Conservation (phyloP, 2,329 filamentous ascomycete genomes). For the Chrysoporthe deuterocubensis region DNA sequence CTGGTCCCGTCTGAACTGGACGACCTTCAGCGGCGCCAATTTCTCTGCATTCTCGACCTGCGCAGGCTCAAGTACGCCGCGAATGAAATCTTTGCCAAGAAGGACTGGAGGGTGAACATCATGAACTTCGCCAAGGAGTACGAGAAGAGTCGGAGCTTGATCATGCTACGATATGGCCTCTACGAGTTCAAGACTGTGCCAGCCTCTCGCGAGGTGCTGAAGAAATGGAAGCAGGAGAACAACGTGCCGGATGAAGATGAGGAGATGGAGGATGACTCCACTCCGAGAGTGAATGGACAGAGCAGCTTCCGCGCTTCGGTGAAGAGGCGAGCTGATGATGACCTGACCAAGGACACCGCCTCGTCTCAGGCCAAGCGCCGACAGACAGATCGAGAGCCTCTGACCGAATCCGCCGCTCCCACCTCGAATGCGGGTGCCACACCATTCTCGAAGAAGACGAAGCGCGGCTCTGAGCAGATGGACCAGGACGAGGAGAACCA, state of each 20-base stretch:
- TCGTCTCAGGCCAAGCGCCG: constrained; percentile 55
- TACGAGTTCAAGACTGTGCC: constrained; percentile 68
- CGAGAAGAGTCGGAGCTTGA: constrained; percentile 65
- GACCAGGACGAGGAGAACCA: constrained; percentile 52
- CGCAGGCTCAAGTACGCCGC: constrained; percentile 65
- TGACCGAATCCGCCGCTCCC: constrained; percentile 39
- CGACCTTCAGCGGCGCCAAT: constrained; percentile 63
- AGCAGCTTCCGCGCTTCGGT: constrained; percentile 32
- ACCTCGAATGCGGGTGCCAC: constrained; percentile 32
- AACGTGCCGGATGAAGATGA: constrained; percentile 57
- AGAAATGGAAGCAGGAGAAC: constrained; percentile 62
- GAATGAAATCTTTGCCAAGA: constrained; percentile 62
- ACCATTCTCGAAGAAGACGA: constrained; percentile 51
- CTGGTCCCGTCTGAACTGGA: constrained; percentile 61
- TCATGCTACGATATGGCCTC: constrained; percentile 64
- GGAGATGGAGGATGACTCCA: constrained; percentile 35
- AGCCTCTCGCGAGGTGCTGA: constrained; percentile 60
- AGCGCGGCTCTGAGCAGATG: constrained; percentile 54
- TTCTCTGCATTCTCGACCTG: constrained; percentile 66
- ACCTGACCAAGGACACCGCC: constrained; percentile 46
- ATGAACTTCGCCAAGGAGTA: constrained; percentile 67
- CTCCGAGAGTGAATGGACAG: constrained; percentile 41
- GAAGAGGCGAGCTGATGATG: constrained; percentile 63
- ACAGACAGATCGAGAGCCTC: constrained; percentile 45
- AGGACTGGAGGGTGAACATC: constrained; percentile 67